Conservation (phyloP, 1,284 basidiomycete species). For the Boletus subluridellus region DNA sequence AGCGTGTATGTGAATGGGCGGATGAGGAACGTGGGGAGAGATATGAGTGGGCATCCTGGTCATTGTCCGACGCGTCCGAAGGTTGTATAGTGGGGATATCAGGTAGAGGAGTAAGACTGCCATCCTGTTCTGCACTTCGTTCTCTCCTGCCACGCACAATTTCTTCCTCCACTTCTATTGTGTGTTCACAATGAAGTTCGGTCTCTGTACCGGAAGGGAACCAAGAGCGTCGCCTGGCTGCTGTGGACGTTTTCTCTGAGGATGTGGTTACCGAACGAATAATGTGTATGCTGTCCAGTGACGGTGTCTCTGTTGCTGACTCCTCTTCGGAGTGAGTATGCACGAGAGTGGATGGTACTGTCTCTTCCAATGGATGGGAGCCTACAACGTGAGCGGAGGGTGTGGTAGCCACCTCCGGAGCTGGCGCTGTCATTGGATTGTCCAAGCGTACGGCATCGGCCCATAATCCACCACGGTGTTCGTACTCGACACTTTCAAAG, state of each 20-base stretch:
- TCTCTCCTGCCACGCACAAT: slow-evolving; percentile 18
- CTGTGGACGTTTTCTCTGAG: slow-evolving; percentile 16
- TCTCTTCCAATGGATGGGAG: slow-evolving; percentile 19
- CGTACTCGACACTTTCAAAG: slow-evolving; percentile 73
- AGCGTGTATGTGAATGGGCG: slow-evolving; percentile 19
- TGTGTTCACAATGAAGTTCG: slow-evolving; percentile 25
- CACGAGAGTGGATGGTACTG: slow-evolving; percentile 21
- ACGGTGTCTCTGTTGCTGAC: slow-evolving; percentile 7
- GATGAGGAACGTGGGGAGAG: slow-evolving; percentile 26
- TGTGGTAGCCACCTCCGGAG: slow-evolving; percentile 9
- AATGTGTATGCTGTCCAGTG: slow-evolving; percentile 17
- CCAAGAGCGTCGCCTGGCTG: slow-evolving; percentile 41
- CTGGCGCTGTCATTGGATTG: slow-evolving; percentile 21
- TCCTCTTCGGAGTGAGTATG: slow-evolving; percentile 36
- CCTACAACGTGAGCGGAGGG: not conserved
- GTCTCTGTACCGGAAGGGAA: slow-evolving; percentile 31
- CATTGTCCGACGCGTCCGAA: slow-evolving; percentile 18
- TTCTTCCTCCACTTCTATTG: slow-evolving; percentile 29
- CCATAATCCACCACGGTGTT: slow-evolving; percentile 87
- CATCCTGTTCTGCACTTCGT: slow-evolving; percentile 5
- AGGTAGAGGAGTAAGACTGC: slow-evolving; percentile 28
- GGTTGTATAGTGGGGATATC: slow-evolving; percentile 24
- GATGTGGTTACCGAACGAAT: slow-evolving; percentile 13
- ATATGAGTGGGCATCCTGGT: slow-evolving; percentile 17
- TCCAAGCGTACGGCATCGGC: slow-evolving; percentile 66